A percentile compares a stretch with the other conserved stretches of the same genome.
Conservation (phyloP, 192 early-diverging fungal genomes). For the Backusella mclennaniae region DNA sequence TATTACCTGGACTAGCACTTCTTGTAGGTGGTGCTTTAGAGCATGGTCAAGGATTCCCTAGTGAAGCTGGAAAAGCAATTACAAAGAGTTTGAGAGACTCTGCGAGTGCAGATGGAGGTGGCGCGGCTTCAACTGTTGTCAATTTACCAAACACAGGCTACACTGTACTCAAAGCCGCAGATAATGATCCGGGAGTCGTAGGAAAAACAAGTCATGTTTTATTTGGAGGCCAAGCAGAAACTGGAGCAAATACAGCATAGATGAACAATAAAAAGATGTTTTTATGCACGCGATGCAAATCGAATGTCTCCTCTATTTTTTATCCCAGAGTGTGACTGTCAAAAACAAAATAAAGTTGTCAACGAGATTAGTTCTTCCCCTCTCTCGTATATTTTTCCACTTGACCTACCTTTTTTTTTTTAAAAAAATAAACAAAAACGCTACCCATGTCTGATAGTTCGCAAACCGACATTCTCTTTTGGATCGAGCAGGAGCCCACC, state of each 20-base stretch:
- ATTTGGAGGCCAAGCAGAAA: neutral
- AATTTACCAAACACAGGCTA: neutral
- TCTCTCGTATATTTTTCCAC: neutral
- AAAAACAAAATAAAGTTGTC: no score
- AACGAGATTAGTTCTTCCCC: no score
- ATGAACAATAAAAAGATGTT: neutral
- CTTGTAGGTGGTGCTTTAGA: neutral
- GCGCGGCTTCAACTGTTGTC: neutral
- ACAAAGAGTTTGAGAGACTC: neutral
- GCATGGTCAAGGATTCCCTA: neutral
- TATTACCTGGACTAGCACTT: neutral
- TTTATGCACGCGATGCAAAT: neutral
- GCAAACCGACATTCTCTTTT: neutral
- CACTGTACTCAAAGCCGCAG: neutral
- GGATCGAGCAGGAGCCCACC: constrained; percentile 7
- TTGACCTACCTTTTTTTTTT: neutral
- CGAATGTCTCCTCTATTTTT: neutral
- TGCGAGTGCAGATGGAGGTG: neutral
- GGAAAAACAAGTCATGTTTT: neutral
- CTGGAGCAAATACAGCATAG: neutral
- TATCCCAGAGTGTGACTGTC: neutral
- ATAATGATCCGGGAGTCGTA: neutral
- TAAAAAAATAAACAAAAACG: neutral
- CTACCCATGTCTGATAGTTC: neutral
- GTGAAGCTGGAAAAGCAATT: neutral